Base-by-base conservation (phyloP, 2,329 filamentous ascomycete species). In the Hypocreales sp. region DNA sequence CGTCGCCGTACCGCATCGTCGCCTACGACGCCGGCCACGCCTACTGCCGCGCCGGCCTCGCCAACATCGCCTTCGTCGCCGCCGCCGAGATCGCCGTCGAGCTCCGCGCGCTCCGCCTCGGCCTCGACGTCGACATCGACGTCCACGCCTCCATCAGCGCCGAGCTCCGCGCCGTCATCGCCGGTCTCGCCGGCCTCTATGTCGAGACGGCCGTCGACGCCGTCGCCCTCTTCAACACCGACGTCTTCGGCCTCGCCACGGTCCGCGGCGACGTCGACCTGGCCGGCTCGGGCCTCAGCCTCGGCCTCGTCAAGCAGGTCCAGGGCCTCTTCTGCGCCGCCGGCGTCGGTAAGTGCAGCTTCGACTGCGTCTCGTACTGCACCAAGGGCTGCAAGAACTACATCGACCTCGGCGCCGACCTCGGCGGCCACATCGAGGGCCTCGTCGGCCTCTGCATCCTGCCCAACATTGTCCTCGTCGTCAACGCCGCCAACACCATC, bases 351-450 rank as follows among this genome's bases (percentile, higher is more conserved):
- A 35, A 38, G 23, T 54, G 50, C 42, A 38, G 44, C 34, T 45
- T 43, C 30, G 51, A 55, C 45, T 55, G 51, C 36, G 49, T 55
- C 27, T 50, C 48, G 15, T 51, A 48, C 40, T 50, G 45, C 40
- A 37, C 44, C 39, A 42, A 48, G 40, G 51, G 51, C 36, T 55
- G 51, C 42, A 40, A 42, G 36, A 55, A 55, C 48, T 46, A 46
- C 43, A 39, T 54, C 22, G 48, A 54, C 29, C 39, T 51, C 16
- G 35, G 27, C 11, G 34, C 27, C 11, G 29, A 26, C 12, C 32
- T 37, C 23, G 22, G 20, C 4, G 32, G 30, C 8, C 35, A 37
- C 33, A 33, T 52, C 26, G 33, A 35, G 22, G 45, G 41, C 19
- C 37, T 50, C 22, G 31, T 40, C 20, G 49, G 50, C 20, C 39